Percentiles rank a stretch among this genome's conserved stretches.
These are phyloP conservation scores for Aspergillus bridgeri DNA, from an alignment of 495 filamentous ascomycete genomes.

Conservation along the genomic window DNA sequence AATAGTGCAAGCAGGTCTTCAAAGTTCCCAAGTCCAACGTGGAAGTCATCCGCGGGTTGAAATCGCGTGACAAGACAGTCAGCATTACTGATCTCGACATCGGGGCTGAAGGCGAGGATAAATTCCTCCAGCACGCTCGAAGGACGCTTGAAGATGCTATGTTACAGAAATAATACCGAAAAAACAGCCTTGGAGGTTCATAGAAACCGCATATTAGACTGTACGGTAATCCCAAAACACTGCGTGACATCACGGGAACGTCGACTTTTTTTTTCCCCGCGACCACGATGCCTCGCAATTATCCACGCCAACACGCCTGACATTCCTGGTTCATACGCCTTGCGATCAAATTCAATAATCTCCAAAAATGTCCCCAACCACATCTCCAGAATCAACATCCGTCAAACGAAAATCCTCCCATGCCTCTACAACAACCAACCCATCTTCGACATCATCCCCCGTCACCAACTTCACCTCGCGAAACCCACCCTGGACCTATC, in stretches of 20 bases:
- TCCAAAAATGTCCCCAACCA: constrained; percentile 6
- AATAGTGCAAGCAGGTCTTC: constrained; percentile 38
- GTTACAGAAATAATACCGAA: constrained; percentile 5
- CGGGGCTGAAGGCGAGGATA: constrained; percentile 24
- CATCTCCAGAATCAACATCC: constrained; percentile 8
- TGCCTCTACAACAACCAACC: constrained; percentile 7
- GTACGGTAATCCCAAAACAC: constrained; percentile 7
- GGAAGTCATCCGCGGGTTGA: constrained; percentile 59
- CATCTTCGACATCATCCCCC: constrained; percentile 21
- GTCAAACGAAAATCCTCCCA: constrained; percentile 32
- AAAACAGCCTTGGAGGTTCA: not conserved
- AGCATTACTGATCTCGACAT: constrained; percentile 31
- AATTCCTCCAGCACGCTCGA: constrained; percentile 22
- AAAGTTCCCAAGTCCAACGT: constrained; percentile 61
- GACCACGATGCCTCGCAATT: no score
- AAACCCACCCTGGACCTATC: constrained; percentile 49
- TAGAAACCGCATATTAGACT: not conserved
- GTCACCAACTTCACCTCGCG: constrained; percentile 40
- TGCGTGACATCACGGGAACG: constrained; percentile 22
- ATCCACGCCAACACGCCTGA: no score
- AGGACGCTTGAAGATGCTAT: constrained; percentile 12
- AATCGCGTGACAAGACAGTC: constrained; percentile 59
- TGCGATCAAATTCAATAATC: not conserved
- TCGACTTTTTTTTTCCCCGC: constrained; percentile 12
- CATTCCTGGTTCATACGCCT: no score